These are phyloP conservation scores for Lumnitzera racemosa DNA, from an alignment of 345 rosid genomes.

Conservation along the genomic window DNA sequence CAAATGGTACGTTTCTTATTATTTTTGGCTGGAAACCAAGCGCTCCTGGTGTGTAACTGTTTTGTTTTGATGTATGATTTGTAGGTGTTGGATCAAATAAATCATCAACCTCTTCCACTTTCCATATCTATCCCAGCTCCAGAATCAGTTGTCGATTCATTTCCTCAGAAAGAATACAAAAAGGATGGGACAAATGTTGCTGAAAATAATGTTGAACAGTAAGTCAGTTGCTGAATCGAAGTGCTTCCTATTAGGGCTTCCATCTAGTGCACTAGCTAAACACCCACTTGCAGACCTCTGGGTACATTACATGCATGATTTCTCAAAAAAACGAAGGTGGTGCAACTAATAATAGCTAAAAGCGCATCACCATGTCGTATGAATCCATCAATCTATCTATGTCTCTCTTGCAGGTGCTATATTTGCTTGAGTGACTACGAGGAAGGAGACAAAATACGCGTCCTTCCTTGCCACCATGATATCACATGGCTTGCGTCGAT, in stretches of 20 bases:
- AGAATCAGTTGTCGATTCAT: slow-evolving; percentile 59
- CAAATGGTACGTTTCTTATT: not conserved
- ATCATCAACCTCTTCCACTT: slow-evolving; percentile 49
- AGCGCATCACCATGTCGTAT: not conserved
- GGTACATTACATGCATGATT: not conserved
- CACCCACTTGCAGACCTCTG: not conserved
- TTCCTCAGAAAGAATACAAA: slow-evolving; percentile 51
- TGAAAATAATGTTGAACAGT: slow-evolving; percentile 43
- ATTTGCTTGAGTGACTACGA: slow-evolving; percentile 65
- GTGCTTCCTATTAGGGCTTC: not conserved
- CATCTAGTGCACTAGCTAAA: not conserved
- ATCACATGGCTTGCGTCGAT: slow-evolving; percentile 69
- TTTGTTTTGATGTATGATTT: slow-evolving; percentile 1
- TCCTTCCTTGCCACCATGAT: slow-evolving; percentile 81
- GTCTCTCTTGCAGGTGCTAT: slow-evolving; percentile 40
- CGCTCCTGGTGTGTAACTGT: not conserved
- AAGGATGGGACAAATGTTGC: slow-evolving; percentile 22
- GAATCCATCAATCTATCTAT: not conserved
- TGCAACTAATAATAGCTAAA: not conserved
- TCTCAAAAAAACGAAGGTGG: not conserved
- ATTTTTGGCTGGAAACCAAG: not conserved
- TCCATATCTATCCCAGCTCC: slow-evolving; percentile 55
- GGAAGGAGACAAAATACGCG: slow-evolving; percentile 61
- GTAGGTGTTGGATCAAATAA: slow-evolving; percentile 76
- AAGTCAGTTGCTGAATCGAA: slow-evolving; percentile 14